Evolutionary conservation across 2,329 filamentous ascomycete genomes (phyloP), one percentile per base, ranked within the genome.

Genomic region (Aspergillus intermedius): DNA sequence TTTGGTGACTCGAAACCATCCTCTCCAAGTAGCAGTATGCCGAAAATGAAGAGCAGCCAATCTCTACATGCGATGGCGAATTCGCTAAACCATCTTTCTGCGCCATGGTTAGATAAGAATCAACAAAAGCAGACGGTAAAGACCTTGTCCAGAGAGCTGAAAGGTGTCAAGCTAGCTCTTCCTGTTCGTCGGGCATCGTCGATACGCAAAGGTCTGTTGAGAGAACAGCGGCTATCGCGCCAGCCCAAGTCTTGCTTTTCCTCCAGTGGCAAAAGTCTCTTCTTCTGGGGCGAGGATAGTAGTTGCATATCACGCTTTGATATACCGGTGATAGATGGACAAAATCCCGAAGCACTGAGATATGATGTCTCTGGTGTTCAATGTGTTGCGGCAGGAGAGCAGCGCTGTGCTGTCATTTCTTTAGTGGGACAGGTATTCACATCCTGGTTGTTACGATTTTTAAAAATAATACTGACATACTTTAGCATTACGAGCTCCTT

Each of bases 341-440:
- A 57, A 6, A 56, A 54, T 7, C 60, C 58, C 4, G 61, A 62
- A 46, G 54, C 60, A 7, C 62, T 63, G 42, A 61, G 52, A 44
- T 68, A 67, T 43, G 63, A 66, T 48, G 54, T 64, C n/a, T 48
- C 60, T 4, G 54, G 57, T 3, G 60, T 67, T 6, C 63, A 67
- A 47, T 58, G 59, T 45, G 63, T 56, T 30, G 64, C 64, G 6
- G 62, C 61, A 32, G 66, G 66, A 10, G 57, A 64, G 42, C 57
- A 59, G 43, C 61, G 61, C 44, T 68, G 63, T 48, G 66, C 62
- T 8, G 51, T 66, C 4, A 57, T 69, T 40, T 54, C 60, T 40
- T 47, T 56, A 12, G 55, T 49, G 47, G 58, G 57, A 48, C 54
- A 58, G 52, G 59, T 61, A 46, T 50, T 13, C 15, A 34, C 40